Evolutionary conservation across 148 eudicot genomes (phyloP).

Genomic region (Selenicereus undatus): DNA sequence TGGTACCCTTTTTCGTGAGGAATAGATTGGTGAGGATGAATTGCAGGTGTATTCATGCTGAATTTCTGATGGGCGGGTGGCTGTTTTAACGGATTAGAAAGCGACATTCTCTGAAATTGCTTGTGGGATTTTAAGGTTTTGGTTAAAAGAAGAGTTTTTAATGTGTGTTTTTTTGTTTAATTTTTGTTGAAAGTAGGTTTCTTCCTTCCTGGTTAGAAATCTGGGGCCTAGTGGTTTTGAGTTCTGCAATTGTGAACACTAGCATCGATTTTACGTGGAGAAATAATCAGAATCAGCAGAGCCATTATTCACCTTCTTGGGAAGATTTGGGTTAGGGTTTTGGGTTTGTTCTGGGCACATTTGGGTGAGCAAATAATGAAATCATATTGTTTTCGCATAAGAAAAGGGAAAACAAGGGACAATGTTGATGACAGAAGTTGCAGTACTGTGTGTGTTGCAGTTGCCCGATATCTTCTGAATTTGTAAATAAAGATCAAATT

Average conservation of each 20-base stretch:
- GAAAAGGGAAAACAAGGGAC: neutral
- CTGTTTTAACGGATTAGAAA: neutral
- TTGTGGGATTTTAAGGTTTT: neutral
- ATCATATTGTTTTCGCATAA: neutral
- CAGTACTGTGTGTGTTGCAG: neutral
- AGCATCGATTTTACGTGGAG: neutral
- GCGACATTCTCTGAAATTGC: neutral
- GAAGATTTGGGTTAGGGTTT: neutral
- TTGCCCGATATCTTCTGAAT: neutral
- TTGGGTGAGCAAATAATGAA: neutral
- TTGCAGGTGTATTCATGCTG: neutral
- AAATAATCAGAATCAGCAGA: too few relatives aligned
- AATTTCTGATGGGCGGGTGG: neutral
- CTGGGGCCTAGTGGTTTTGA: constrained; percentile 8
- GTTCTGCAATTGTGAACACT: neutral
- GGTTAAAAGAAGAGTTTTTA: neutral
- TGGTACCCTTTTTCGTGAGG: neutral
- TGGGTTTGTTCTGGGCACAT: neutral
- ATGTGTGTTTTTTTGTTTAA: neutral
- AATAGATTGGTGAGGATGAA: neutral
- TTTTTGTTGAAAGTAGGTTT: neutral
- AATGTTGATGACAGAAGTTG: constrained; percentile 2
- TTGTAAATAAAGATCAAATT: neutral
- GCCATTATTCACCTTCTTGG: neutral
- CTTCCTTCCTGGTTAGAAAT: neutral